Percentiles rank a stretch among this genome's conserved stretches.
These are phyloP conservation scores for Orychophragmus violaceus DNA, from an alignment of 345 rosid genomes.

Conservation along the genomic window DNA sequence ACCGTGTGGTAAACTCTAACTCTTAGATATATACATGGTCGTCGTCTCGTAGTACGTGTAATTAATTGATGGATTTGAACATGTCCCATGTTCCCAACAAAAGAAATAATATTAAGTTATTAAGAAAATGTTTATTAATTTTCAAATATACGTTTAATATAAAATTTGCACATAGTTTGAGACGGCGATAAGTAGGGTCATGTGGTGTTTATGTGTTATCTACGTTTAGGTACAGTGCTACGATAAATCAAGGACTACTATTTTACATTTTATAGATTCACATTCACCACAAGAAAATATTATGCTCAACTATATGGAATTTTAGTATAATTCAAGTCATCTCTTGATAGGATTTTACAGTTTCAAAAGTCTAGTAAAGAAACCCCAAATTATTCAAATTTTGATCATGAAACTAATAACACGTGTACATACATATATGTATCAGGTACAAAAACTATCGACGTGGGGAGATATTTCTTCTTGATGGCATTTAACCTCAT, in stretches of 20 bases:
- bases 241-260: neutral
- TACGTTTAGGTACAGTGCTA: too few relatives aligned
- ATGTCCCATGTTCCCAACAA: too few relatives aligned
- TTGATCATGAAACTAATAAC: neutral
- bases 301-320: neutral
- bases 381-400: neutral
- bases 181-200: neutral
- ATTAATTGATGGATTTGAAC: neutral
- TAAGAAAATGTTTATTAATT: too few relatives aligned
- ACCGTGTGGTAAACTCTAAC: too few relatives aligned
- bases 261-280: neutral
- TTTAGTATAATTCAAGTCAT: neutral
- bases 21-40: neutral
- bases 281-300: neutral
- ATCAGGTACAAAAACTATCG: slow-evolving; percentile 34
- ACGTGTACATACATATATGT: neutral
- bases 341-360: neutral
- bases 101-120: too few relatives aligned
- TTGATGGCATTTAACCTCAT: slow-evolving; percentile 66
- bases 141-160: too few relatives aligned
- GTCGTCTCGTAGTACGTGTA: neutral
- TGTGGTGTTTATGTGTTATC: neutral
- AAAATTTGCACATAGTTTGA: too few relatives aligned
- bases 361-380: neutral
- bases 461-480: slow-evolving; percentile 59